A percentile compares a stretch with the other conserved stretches of the same genome.
Evolutionary conservation across 1,284 basidiomycete species (phyloP).

Genomic region (Cystobasidium sp.): DNA sequence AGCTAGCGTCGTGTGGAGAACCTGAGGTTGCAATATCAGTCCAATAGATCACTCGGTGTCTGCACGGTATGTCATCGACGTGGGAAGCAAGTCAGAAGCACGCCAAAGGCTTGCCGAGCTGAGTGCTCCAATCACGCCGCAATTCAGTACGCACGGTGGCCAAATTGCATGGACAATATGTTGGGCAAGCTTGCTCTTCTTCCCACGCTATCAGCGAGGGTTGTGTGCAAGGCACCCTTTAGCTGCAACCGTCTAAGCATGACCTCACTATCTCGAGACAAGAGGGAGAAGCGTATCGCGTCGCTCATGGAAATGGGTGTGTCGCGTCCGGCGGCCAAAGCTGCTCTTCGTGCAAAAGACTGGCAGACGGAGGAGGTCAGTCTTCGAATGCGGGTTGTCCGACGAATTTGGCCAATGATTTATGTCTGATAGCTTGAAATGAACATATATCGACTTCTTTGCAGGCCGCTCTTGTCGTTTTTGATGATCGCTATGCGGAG

Average conservation of each 20-base stretch:
- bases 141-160: not conserved
- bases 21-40: no score
- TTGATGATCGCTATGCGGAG: constrained; percentile 29
- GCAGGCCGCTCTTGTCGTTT: constrained; percentile 35
- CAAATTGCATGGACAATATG: not conserved
- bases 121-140: no score
- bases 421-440: not conserved
- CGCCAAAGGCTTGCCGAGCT: no score
- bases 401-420: not conserved
- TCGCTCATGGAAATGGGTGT: constrained; percentile 39
- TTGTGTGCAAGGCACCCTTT: not conserved
- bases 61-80: no score
- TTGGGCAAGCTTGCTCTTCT: not conserved
- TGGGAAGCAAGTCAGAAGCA: no score
- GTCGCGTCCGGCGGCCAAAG: constrained; percentile 33
- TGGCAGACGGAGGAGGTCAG: constrained; percentile 39
- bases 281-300: constrained; percentile 26
- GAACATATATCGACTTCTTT: not conserved
- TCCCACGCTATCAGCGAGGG: not conserved
- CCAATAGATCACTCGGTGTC: no score
- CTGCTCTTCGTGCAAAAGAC: constrained; percentile 27
- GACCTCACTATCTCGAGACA: constrained; percentile 9
- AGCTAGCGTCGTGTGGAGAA: no score
- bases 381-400: not conserved
- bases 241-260: not conserved